Evolutionary conservation across 2,329 filamentous ascomycete genomes (phyloP).

Genomic region (Didymella exigua): DNA sequence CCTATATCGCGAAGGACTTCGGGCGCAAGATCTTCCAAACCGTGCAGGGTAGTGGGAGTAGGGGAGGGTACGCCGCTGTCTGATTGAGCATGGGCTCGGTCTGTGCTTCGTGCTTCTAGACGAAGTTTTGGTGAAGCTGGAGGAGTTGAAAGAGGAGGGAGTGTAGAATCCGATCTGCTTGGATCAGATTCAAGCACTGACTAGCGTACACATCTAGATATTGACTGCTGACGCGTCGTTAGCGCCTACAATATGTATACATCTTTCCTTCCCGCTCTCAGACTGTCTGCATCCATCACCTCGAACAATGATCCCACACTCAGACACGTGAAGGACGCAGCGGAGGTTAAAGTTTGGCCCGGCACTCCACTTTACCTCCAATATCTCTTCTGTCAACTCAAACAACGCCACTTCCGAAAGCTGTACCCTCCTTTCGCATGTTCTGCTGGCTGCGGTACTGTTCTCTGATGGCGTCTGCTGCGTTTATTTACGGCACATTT

Average conservation of each 20-base stretch:
- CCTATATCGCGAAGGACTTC: slow-evolving; percentile 92
- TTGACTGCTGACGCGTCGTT: background rate
- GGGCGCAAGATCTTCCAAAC: slow-evolving; percentile 78
- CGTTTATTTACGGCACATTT: no score
- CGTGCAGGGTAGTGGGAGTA: slow-evolving; percentile 79
- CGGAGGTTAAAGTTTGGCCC: no score
- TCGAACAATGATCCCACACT: no score
- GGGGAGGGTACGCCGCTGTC: slow-evolving; percentile 94
- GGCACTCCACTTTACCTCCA: no score
- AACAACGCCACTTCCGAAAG: no score
- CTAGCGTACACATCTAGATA: background rate
- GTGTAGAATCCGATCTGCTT: background rate
- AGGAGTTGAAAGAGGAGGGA: background rate
- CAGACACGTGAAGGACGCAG: no score
- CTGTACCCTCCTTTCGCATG: no score
- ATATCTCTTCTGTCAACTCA: no score
- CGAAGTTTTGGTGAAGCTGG: background rate
- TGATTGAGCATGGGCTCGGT: slow-evolving; percentile 50
- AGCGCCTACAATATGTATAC: background rate
- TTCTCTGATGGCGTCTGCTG: no score
- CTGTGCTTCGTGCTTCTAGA: background rate
- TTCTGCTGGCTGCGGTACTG: no score
- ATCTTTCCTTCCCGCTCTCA: background rate
- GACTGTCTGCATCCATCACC: no score
- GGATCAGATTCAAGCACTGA: no score